phyloP scores from a whole-genome alignment of 2,329 filamentous ascomycete species.

The Colletotrichum higginsianum region DNA sequence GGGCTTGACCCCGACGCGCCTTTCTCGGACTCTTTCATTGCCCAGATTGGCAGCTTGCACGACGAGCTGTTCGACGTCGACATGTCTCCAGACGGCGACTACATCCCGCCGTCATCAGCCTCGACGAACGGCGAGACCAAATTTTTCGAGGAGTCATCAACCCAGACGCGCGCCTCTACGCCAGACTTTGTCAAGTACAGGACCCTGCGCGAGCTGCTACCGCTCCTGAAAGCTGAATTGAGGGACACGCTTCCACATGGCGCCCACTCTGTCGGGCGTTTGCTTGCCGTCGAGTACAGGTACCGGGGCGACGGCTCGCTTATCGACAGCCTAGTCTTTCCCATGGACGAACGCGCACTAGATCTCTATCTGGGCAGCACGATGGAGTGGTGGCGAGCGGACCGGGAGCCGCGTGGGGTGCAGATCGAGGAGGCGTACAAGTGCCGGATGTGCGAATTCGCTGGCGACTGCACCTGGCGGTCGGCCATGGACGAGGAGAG shows the following conservation, averaged over 20 bases:
- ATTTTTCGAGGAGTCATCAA: slow-evolving; percentile 17
- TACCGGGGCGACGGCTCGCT: slow-evolving; percentile 66
- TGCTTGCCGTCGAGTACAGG: slow-evolving; percentile 70
- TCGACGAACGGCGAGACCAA: slow-evolving; percentile 47
- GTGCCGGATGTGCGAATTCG: slow-evolving; percentile 88
- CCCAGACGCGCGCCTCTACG: slow-evolving; percentile 11
- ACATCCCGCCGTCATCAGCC: slow-evolving; percentile 42
- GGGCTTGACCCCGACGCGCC: slow-evolving; percentile 72
- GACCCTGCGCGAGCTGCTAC: slow-evolving; percentile 63
- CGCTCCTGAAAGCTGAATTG: slow-evolving; percentile 63
- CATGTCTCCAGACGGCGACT: background rate
- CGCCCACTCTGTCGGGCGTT: slow-evolving; percentile 62
- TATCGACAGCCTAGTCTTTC: slow-evolving; percentile 72
- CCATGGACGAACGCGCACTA: slow-evolving; percentile 76
- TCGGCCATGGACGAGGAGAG: slow-evolving; percentile 75
- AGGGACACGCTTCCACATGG: slow-evolving; percentile 67
- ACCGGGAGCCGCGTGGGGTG: slow-evolving; percentile 81
- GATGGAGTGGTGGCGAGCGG: slow-evolving; percentile 91
- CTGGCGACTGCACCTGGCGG: slow-evolving; percentile 84
- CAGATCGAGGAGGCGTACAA: slow-evolving; percentile 90
- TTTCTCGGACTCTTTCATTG: slow-evolving; percentile 86
- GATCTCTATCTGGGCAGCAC: slow-evolving; percentile 77
- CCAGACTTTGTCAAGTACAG: slow-evolving; percentile 62
- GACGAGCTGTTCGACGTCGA: slow-evolving; percentile 73
- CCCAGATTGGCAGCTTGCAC: slow-evolving; percentile 79